A percentile compares a stretch with the other conserved stretches of the same genome.
phyloP scores from a whole-genome alignment of 2,329 filamentous ascomycete genomes.

The Ophiognomonia clavigignenti-juglandacearum region DNA sequence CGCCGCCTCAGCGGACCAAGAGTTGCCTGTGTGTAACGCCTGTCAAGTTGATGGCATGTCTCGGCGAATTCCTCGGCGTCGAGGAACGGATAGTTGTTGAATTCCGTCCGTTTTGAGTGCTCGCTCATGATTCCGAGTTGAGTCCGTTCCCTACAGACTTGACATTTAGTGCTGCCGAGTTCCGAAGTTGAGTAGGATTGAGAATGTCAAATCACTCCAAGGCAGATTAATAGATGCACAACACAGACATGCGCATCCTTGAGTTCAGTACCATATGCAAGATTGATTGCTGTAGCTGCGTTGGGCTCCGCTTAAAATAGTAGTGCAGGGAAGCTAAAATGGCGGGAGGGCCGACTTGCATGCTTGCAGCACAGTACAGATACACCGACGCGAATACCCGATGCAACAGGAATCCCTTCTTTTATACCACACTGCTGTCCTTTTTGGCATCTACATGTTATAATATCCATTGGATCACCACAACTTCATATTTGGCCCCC shows the following conservation, averaged over 20 bases:
- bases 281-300: neutral
- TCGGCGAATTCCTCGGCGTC: constrained; percentile 58
- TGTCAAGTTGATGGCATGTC: constrained; percentile 59
- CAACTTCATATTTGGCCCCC: neutral
- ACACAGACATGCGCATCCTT: neutral
- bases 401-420: too few relatives aligned
- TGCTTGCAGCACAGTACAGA: too few relatives aligned
- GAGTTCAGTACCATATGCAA: neutral
- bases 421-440: constrained; percentile 2
- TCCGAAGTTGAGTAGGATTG: neutral
- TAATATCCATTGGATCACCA: constrained; percentile 1
- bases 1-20: constrained; percentile 48
- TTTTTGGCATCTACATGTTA: constrained; percentile 1
- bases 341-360: too few relatives aligned
- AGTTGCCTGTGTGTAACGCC: constrained; percentile 52
- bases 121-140: neutral
- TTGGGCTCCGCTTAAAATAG: too few relatives aligned
- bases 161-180: neutral
- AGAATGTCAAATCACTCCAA: neutral
- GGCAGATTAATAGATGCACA: neutral
- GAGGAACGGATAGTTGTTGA: constrained; percentile 57
- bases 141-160: neutral
- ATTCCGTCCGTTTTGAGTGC: constrained; percentile 26
- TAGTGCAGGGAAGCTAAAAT: too few relatives aligned
- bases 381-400: too few relatives aligned